Percentiles rank a stretch among this genome's conserved stretches.
Evolutionary conservation across 768 basidiomycete genomes (phyloP).

Genomic region (Boletus bicolor): DNA sequence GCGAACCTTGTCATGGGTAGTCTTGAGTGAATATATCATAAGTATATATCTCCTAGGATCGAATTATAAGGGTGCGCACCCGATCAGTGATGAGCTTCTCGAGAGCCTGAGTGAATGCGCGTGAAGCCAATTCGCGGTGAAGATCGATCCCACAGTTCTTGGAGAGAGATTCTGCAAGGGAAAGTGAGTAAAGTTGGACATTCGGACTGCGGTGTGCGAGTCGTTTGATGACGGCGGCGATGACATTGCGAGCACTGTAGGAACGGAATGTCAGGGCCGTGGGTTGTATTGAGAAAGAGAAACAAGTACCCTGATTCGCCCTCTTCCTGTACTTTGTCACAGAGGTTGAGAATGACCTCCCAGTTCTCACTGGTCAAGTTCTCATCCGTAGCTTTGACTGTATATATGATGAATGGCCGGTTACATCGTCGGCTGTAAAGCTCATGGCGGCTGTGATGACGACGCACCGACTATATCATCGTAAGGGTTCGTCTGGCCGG

Average conservation of each 20-base stretch:
- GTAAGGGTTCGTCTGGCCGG: conserved; percentile 68
- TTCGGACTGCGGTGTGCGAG: conserved; percentile 93
- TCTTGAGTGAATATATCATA: conserved; percentile 45
- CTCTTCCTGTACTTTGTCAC: conserved; percentile 93
- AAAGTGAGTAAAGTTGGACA: conserved; percentile 91
- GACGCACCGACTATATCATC: conserved; percentile 89
- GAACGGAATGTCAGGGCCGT: conserved; percentile 15
- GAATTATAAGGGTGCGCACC: conserved; percentile 41
- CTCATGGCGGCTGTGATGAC: conserved; percentile 1
- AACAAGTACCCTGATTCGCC: conserved; percentile 71
- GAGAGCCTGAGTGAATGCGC: conserved; percentile 86
- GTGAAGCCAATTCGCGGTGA: conserved; percentile 82
- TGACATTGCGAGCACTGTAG: conserved; percentile 77
- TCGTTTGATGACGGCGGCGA: conserved; percentile 84
- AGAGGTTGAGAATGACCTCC: conserved; percentile 91
- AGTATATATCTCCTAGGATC: conserved; percentile 3
- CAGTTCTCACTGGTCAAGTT: conserved; percentile 93
- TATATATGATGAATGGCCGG: background rate
- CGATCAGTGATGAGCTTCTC: conserved; percentile 87
- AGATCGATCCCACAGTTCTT: conserved; percentile 87
- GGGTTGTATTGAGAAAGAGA: background rate
- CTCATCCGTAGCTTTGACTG: conserved; percentile 97
- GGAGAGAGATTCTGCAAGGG: conserved; percentile 81
- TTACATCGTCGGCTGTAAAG: conserved; percentile 5
- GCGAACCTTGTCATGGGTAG: conserved; percentile 88